phyloP scores from a whole-genome alignment of 345 rosid species.

The Litchi chinensis region DNA sequence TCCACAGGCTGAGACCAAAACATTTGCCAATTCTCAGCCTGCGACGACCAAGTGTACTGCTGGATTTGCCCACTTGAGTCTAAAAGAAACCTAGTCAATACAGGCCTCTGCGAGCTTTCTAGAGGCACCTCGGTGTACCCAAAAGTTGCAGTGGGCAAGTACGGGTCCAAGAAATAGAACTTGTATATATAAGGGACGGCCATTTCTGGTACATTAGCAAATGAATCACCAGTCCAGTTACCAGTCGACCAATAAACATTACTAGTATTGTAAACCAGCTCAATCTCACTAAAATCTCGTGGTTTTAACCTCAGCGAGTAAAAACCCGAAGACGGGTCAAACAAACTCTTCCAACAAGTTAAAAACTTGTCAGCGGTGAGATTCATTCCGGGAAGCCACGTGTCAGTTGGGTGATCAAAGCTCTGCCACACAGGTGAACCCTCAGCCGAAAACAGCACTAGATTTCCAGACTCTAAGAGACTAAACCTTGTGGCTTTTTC shows the following conservation, averaged over 20 bases:
- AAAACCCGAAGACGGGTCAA: constrained; percentile 46
- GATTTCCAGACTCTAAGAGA: constrained; percentile 53
- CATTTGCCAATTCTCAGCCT: constrained; percentile 48
- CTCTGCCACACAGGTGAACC: constrained; percentile 52
- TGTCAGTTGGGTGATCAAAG: constrained; percentile 58
- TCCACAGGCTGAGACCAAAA: constrained; percentile 59
- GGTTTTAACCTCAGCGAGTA: constrained; percentile 49
- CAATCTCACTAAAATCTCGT: constrained; percentile 38
- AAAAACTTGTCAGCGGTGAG: constrained; percentile 30
- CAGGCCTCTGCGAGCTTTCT: constrained; percentile 37
- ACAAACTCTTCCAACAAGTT: constrained; percentile 48
- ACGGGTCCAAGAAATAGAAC: constrained; percentile 61
- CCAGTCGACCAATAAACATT: constrained; percentile 60
- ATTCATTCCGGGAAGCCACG: constrained; percentile 64
- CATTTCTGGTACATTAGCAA: constrained; percentile 55
- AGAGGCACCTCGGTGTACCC: constrained; percentile 45
- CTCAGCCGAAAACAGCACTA: constrained; percentile 37
- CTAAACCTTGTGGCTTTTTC: constrained; percentile 24
- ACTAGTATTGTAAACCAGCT: constrained; percentile 47
- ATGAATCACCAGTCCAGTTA: constrained; percentile 59
- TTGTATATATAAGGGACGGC: constrained; percentile 55
- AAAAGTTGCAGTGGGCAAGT: constrained; percentile 51
- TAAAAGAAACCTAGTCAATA: constrained; percentile 52
- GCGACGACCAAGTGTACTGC: constrained; percentile 52
- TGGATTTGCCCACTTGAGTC: constrained; percentile 43